These are phyloP conservation scores for Microbotryum scabiosae DNA, from an alignment of 1,284 basidiomycete genomes.

Conservation along the genomic window DNA sequence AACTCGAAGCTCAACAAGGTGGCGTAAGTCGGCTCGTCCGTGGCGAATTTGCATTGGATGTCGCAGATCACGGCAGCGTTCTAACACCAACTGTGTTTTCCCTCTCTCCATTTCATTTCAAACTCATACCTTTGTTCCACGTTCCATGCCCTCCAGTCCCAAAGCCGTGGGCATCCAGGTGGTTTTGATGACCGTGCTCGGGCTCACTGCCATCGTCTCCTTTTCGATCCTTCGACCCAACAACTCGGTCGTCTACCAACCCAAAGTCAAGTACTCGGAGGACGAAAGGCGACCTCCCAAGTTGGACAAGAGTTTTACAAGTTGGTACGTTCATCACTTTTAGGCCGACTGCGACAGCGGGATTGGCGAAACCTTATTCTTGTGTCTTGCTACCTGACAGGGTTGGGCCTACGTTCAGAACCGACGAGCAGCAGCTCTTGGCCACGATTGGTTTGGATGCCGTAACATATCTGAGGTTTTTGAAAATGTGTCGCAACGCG, in stretches of 20 bases:
- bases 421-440: constrained; percentile 77
- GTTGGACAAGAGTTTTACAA: constrained; percentile 70
- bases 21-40: constrained; percentile 16
- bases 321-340: constrained; percentile 43
- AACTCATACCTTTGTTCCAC: not conserved
- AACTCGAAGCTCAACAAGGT: constrained; percentile 38
- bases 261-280: constrained; percentile 75
- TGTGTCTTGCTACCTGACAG: constrained; percentile 37
- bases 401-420: constrained; percentile 74
- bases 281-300: constrained; percentile 68
- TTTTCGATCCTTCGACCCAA: constrained; percentile 71
- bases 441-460: constrained; percentile 88
- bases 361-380: not conserved
- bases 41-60: not conserved
- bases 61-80: not conserved
- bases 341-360: not conserved
- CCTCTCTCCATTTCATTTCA: not conserved
- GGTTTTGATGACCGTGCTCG: constrained; percentile 45
- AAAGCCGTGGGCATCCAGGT: constrained; percentile 75
- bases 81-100: not conserved
- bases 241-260: constrained; percentile 75
- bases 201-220: constrained; percentile 53
- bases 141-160: constrained; percentile 41
- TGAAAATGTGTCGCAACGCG: constrained; percentile 72
- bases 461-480: constrained; percentile 82